Evolutionary conservation across 2,329 filamentous ascomycete genomes (phyloP).

Genomic region (Emmonsiellopsis sp.): DNA sequence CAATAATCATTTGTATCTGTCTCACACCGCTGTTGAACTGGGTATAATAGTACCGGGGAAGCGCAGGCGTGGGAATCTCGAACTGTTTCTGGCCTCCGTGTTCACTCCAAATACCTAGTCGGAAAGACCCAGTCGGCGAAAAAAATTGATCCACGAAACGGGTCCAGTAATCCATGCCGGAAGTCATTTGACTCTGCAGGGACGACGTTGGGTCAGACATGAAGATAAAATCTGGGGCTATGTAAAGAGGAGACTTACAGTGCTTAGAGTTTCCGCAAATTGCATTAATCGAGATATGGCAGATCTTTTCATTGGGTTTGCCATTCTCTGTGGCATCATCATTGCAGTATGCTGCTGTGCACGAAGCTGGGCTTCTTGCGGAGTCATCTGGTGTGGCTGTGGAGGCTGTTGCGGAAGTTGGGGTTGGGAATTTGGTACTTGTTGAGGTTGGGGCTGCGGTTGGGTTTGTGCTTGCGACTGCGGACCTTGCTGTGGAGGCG

Average conservation of each 20-base stretch:
- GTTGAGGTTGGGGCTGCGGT: constrained; percentile 23
- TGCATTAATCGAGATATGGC: constrained; percentile 45
- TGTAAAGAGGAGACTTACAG: constrained; percentile 3
- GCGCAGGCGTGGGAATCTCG: constrained; percentile 70
- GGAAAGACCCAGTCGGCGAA: constrained; percentile 63
- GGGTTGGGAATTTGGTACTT: constrained; percentile 14
- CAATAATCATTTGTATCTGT: constrained; percentile 76
- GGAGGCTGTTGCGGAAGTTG: constrained; percentile 16
- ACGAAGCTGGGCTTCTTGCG: constrained; percentile 32
- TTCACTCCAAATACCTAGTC: constrained; percentile 53
- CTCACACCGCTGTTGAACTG: constrained; percentile 81
- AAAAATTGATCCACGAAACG: constrained; percentile 75
- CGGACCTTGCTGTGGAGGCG: constrained; percentile 19
- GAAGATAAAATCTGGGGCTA: background rate
- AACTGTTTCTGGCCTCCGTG: constrained; percentile 65
- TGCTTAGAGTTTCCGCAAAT: constrained; percentile 48
- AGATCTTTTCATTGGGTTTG: constrained; percentile 27
- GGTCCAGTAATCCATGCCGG: constrained; percentile 68
- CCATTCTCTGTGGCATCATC: constrained; percentile 30
- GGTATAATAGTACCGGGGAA: constrained; percentile 82
- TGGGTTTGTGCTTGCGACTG: constrained; percentile 25
- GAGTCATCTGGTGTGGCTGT: constrained; percentile 28
- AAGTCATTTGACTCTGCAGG: constrained; percentile 46
- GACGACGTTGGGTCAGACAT: background rate
- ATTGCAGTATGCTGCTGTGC: constrained; percentile 30